Percentiles rank a stretch among this genome's conserved stretches.
These are phyloP conservation scores for Hypoxylon sp. DNA, from an alignment of 2,329 filamentous ascomycete genomes.

Conservation along the genomic window DNA sequence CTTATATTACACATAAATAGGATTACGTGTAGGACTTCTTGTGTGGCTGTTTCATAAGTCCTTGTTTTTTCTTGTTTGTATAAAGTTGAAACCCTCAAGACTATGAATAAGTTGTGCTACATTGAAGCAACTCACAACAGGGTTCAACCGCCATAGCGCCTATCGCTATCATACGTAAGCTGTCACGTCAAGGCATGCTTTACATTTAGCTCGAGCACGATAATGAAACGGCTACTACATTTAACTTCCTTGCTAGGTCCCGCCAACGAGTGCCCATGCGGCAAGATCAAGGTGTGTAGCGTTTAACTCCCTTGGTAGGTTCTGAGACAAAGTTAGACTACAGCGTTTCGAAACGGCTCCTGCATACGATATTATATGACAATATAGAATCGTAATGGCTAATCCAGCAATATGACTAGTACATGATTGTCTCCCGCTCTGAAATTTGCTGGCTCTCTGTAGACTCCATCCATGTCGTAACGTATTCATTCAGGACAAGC, in stretches of 20 bases:
- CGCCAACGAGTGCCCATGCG: slow-evolving; percentile 3
- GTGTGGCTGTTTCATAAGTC: neutral
- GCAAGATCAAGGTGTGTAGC: neutral
- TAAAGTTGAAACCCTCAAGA: neutral
- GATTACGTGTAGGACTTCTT: no score
- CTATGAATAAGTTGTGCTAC: neutral
- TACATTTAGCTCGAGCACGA: neutral
- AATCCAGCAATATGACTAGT: neutral
- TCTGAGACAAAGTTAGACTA: neutral
- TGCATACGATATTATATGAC: neutral
- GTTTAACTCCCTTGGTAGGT: no score
- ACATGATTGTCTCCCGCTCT: neutral
- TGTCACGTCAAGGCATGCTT: neutral
- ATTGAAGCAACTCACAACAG: neutral
- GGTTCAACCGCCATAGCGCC: neutral
- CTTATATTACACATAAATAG: no score
- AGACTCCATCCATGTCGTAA: no score
- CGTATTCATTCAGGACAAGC: neutral
- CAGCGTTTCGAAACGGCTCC: neutral
- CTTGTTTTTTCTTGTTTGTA: slow-evolving; percentile 2
- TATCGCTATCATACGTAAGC: neutral
- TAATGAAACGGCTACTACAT: slow-evolving; percentile 14
- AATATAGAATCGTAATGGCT: no score
- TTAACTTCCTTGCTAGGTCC: neutral
- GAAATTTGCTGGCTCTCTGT: no score